phyloP scores from a whole-genome alignment of 148 eudicot genomes.

The Amaranthus palmeri region DNA sequence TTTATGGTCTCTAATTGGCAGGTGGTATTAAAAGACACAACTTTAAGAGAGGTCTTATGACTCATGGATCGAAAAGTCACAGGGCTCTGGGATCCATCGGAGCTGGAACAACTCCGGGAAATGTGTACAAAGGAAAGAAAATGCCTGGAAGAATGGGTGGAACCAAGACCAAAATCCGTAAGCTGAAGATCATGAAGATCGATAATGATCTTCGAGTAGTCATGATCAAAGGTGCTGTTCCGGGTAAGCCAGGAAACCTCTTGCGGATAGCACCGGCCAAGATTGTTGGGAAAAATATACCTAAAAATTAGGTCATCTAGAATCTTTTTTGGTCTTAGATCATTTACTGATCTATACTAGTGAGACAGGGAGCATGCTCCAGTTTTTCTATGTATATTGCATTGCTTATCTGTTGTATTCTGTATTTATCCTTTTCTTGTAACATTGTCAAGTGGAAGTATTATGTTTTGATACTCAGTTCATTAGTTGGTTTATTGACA shows the following conservation, averaged over 20 bases:
- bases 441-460: background rate
- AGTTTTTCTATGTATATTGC: conserved; percentile 18
- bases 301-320: conserved; percentile 49
- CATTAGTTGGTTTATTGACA: too few species aligned
- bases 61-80: conserved; percentile 97
- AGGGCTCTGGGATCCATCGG: conserved; percentile 90
- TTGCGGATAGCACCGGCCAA: conserved; percentile 86
- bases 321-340: conserved; percentile 4
- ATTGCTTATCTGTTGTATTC: background rate
- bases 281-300: conserved; percentile 90
- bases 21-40: conserved; percentile 94
- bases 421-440: background rate
- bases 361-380: conserved; percentile 21
- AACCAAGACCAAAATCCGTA: conserved; percentile 72
- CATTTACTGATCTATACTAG: conserved; percentile 5
- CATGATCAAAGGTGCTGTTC: conserved; percentile 90
- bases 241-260: conserved; percentile 98
- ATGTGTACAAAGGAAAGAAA: conserved; percentile 86
- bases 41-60: conserved; percentile 94
- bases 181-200: conserved; percentile 77
- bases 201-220: conserved; percentile 75
- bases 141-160: conserved; percentile 99
- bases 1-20: conserved; percentile 20
- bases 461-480: background rate
- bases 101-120: conserved; percentile 97